Evolutionary conservation across 441 rosid species (phyloP).

Genomic region (Euphorbia schlechtendalii): DNA sequence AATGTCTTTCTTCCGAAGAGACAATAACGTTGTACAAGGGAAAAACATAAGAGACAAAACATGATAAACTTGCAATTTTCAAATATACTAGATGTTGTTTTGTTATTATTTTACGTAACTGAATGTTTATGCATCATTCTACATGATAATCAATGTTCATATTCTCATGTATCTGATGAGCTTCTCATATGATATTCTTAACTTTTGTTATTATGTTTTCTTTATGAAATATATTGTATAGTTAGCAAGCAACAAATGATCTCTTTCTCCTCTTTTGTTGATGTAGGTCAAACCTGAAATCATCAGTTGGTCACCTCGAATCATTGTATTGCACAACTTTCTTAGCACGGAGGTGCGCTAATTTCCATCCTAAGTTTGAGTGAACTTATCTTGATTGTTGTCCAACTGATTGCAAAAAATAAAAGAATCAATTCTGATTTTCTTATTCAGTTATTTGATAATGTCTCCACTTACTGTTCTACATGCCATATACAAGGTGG

Average conservation of each 20-base stretch:
- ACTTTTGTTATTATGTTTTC: neutral
- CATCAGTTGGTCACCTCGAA: slow-evolving; percentile 88
- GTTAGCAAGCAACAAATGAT: slow-evolving; percentile 5
- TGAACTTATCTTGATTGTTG: slow-evolving; percentile 13
- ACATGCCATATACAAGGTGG: neutral
- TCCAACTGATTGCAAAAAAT: neutral
- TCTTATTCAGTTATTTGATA: neutral
- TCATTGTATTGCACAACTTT: slow-evolving; percentile 77
- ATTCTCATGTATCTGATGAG: neutral
- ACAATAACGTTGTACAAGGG: neutral
- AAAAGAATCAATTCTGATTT: neutral
- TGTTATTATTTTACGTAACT: neutral
- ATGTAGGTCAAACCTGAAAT: slow-evolving; percentile 92
- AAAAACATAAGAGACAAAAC: neutral
- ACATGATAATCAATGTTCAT: neutral
- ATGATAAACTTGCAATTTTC: neutral
- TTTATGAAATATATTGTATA: neutral
- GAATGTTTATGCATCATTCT: neutral
- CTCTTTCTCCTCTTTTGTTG: slow-evolving; percentile 22
- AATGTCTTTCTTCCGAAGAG: neutral
- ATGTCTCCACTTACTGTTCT: neutral
- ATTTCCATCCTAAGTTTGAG: neutral
- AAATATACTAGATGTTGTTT: neutral
- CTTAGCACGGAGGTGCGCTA: slow-evolving; percentile 72
- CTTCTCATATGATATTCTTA: neutral